These are phyloP conservation scores for Pichia exigua DNA, from an alignment of 805 yeast species.

Conservation along the genomic window DNA sequence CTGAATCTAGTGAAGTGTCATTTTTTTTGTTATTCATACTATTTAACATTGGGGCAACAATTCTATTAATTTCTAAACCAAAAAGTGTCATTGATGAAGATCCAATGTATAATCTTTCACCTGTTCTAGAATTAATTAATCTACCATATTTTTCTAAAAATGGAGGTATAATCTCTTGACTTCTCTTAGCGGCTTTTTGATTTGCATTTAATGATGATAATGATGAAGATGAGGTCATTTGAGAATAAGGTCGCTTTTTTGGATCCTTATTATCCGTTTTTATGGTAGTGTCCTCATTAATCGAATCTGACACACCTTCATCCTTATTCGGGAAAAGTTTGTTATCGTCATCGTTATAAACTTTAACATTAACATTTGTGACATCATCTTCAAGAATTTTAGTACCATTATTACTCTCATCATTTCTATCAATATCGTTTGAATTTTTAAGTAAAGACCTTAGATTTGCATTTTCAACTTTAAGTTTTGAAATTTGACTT, in stretches of 20 bases:
- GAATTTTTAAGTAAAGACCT: conserved; percentile 34
- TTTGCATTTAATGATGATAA: not conserved
- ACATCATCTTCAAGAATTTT: not conserved
- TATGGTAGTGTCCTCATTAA: not conserved
- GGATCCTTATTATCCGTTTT: not conserved
- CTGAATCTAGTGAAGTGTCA: conserved; percentile 13
- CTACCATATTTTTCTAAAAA: conserved; percentile 66
- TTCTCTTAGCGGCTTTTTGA: conserved; percentile 6
- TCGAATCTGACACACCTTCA: not conserved
- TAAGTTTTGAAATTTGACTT: conserved; percentile 55
- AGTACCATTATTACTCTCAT: not conserved
- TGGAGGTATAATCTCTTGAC: conserved; percentile 57
- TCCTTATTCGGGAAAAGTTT: not conserved
- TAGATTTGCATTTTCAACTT: conserved; percentile 55
- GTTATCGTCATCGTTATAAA: too few species aligned
- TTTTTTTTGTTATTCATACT: not conserved
- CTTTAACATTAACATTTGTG: not conserved
- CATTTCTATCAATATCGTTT: not conserved
- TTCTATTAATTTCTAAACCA: conserved; percentile 66
- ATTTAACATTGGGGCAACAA: conserved; percentile 22
- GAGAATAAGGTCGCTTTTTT: not conserved
- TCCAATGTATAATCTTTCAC: conserved; percentile 70
- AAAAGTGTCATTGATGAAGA: conserved; percentile 78
- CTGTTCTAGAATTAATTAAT: conserved; percentile 64
- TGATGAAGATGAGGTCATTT: not conserved